Evolutionary conservation across 2,329 filamentous ascomycete genomes (phyloP), one percentile per base, ranked within the genome.

Genomic region (Triangularia setosa): DNA sequence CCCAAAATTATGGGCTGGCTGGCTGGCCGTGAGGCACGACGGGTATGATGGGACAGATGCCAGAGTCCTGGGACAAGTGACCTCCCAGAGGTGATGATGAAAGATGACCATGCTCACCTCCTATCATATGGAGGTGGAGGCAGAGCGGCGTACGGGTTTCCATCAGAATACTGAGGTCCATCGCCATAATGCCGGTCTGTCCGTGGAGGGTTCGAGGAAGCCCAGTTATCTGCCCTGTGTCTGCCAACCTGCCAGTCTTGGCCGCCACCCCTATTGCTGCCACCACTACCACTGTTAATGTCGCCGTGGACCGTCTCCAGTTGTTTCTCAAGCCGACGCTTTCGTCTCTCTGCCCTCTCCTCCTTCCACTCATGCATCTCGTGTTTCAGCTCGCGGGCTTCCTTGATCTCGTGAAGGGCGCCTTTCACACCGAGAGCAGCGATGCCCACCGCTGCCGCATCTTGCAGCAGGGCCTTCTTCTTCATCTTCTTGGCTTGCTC

Each of bases 341-440:
- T 75, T 68, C 84, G 83, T 18, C 84, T 83, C 60, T 75, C 75
- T 28, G 74, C 74, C 71, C 80, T 84, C 72, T 86, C 79, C 59
- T 77, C 67, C 63, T 81, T 75, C 76, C 82, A 87, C 66, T 81
- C 76, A 62, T 74, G 78, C 71, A 80, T 76, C 72, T 84, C 81
- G 55, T 83, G 77, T 52, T 74, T 73, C 74, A 81, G 71, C 67
- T 85, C 80, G 63, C 79, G 80, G 64, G 79, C 84, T 68, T 85
- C 81, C 74, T 86, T 85, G 72, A 86, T 75, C 72, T 86, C 83
- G 16, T 77, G 79, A 53, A 86, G 69, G 69, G 84, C 84, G 33
- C 83, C 81, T 72, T 85, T 84, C 74, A 87, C 81, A 55, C 84
- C 83, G 70, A 87, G 70, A 12, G 83, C 83, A 1, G 84, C 84